Base-by-base conservation (phyloP, 805 yeast species). In the Ogataea trehaloabstinens region DNA sequence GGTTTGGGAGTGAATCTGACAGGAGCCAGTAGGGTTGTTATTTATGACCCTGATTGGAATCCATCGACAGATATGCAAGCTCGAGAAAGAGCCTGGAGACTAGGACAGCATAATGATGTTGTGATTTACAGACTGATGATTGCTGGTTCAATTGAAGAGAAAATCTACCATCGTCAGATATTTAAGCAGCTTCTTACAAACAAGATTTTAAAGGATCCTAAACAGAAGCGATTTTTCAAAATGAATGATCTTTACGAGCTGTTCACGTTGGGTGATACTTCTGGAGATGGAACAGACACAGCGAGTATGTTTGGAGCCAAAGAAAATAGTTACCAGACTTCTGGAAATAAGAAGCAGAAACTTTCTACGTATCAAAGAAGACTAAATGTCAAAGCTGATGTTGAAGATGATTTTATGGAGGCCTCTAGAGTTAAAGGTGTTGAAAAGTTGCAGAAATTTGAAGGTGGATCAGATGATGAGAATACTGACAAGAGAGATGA, bases 21-120 rank as follows among this genome's bases (percentile, higher is more conserved):
- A 0, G 98, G 98, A 3, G 98, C 99, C 0, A 89, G 89, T 49
- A 67, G 98, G 31, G 96, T 91, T 10, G 87, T 91, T 17, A 91
- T 91, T 12, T 91, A 76, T 58, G 99, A 91, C 55, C 99, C 99
- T 0, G 98, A 93, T 62, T 91, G 99, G 99, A 91, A 91, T 55
- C 99, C 99, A 1, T 88, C 96, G 1, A 93, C 98, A 0, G 99
- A 91, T 66, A 73, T 90, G 43, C 99, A 91, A 62, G 99, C 99
- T 0, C 71, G 98, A 43, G 99, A 91, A 59, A 66, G 99, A 34
- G 97, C 98, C 0, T 93, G 98, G 98, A 71, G 99, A 48, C 70
- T 91, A 46, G 99, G 99, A 1, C 99, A 91, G 60, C 90, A 85
- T 57, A 79, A 82, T 41, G 96, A 90, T 51, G 97, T 91, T 6